phyloP scores from a whole-genome alignment of 257 asterid genomes.

The Solanum chmielewskii region DNA sequence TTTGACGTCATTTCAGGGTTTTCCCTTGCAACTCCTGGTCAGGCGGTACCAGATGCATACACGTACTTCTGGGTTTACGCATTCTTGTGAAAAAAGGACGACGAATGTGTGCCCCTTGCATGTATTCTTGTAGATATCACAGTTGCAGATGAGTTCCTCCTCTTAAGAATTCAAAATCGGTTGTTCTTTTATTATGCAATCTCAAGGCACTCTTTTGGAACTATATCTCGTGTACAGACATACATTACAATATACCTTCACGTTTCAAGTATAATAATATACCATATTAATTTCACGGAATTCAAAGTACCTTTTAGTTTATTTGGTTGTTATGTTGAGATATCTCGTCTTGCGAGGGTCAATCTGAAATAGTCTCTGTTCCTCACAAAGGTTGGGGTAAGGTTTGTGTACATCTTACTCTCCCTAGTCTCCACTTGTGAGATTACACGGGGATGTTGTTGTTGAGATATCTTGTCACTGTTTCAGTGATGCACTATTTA shows the following conservation, averaged over 20 bases:
- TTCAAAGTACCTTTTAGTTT: not conserved
- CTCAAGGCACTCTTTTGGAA: not conserved
- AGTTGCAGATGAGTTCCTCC: slow-evolving; percentile 94
- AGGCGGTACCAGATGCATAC: not conserved
- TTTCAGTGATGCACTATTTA: not conserved
- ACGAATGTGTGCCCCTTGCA: slow-evolving; percentile 17
- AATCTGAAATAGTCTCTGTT: not conserved
- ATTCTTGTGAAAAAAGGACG: slow-evolving; percentile 11
- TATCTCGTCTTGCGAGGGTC: not conserved
- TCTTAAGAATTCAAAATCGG: slow-evolving; percentile 58
- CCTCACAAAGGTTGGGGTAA: not conserved
- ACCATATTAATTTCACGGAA: not conserved
- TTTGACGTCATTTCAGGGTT: slow-evolving; percentile 6
- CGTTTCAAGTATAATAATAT: not conserved
- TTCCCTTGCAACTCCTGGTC: not conserved
- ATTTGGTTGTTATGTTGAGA: not conserved
- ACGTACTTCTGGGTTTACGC: not conserved
- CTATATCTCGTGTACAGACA: slow-evolving; percentile 28
- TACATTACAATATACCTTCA: not conserved
- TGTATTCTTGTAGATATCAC: slow-evolving; percentile 55
- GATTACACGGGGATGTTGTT: not conserved
- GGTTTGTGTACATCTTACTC: not conserved
- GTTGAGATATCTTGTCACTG: not conserved
- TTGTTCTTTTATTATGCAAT: slow-evolving; percentile 14
- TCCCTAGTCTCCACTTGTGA: not conserved